Percentiles rank a stretch among this genome's conserved stretches.
These are phyloP conservation scores for Colletotrichum siamense DNA, from an alignment of 2,329 filamentous ascomycete genomes.

Conservation along the genomic window DNA sequence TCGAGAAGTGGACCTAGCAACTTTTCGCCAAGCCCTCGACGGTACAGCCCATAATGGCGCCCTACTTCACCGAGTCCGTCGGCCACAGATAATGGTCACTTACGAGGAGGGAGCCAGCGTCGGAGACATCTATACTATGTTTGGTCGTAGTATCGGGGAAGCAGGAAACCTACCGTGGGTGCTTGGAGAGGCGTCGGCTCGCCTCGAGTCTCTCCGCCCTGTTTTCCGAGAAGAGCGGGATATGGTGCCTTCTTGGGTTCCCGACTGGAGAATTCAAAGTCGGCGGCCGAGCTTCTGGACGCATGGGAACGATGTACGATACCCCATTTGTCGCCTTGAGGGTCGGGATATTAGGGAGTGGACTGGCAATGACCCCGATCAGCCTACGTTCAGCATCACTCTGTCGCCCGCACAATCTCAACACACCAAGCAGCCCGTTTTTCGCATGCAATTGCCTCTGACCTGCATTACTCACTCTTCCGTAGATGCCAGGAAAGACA, in stretches of 20 bases:
- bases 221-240: accelerated
- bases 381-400: neutral
- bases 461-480: neutral
- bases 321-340: too few species aligned
- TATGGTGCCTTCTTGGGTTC: neutral
- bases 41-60: neutral
- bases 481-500: neutral
- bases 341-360: neutral
- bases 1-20: neutral
- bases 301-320: accelerated
- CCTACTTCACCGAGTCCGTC: neutral
- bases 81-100: neutral
- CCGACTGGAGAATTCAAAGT: neutral
- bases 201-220: neutral
- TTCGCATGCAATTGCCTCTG: neutral
- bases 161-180: neutral
- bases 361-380: neutral
- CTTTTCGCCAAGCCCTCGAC: accelerated
- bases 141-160: neutral
- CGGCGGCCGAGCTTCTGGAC: neutral
- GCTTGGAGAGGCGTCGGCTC: neutral
- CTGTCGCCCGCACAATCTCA: neutral
- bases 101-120: neutral
- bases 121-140: neutral
- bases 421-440: accelerated